Evolutionary conservation across 768 basidiomycete genomes (phyloP).

Genomic region (Mycena rosella): DNA sequence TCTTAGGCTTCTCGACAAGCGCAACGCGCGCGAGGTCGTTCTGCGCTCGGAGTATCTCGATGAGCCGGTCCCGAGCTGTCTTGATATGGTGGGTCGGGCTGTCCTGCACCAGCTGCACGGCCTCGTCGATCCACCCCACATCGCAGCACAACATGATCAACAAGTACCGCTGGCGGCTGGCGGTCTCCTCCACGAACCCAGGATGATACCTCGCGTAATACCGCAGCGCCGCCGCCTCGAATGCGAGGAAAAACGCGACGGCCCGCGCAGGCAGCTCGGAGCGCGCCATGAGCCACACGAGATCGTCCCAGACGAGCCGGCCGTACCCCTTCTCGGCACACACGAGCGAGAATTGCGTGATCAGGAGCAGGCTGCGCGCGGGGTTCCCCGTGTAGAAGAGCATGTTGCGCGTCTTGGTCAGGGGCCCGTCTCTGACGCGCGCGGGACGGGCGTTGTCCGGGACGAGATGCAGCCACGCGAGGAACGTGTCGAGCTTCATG

Average conservation of each 20-base stretch:
- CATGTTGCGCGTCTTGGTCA: constrained; percentile 30
- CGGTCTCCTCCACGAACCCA: constrained; percentile 10
- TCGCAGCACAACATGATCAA: constrained; percentile 33
- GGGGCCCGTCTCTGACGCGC: constrained; percentile 23
- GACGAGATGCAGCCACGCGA: constrained; percentile 30
- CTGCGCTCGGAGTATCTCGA: constrained; percentile 17
- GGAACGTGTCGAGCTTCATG: constrained; percentile 23
- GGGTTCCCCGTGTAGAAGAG: constrained; percentile 35
- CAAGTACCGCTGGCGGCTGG: constrained; percentile 25
- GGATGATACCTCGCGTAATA: constrained; percentile 29
- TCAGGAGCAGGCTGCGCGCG: constrained; percentile 17
- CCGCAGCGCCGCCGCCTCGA: constrained; percentile 21
- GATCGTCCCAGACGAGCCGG: constrained; percentile 32
- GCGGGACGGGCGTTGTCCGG: constrained; percentile 29
- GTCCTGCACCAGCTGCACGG: constrained; percentile 25
- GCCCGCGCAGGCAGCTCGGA: constrained; percentile 16
- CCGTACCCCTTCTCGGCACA: constrained; percentile 33
- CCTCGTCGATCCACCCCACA: constrained; percentile 33
- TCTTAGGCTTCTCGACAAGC: constrained; percentile 1
- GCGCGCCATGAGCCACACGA: constrained; percentile 21
- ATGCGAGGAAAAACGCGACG: constrained; percentile 23
- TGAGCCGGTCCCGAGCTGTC: constrained; percentile 1
- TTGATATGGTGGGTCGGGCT: constrained; percentile 11
- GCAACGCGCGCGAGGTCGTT: background rate
- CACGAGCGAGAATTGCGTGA: constrained; percentile 32